Percentiles rank a stretch among this genome's conserved stretches.
Evolutionary conservation across 1,139 yeast genomes (phyloP).

Genomic region (Tardiomyces digboiensis): DNA sequence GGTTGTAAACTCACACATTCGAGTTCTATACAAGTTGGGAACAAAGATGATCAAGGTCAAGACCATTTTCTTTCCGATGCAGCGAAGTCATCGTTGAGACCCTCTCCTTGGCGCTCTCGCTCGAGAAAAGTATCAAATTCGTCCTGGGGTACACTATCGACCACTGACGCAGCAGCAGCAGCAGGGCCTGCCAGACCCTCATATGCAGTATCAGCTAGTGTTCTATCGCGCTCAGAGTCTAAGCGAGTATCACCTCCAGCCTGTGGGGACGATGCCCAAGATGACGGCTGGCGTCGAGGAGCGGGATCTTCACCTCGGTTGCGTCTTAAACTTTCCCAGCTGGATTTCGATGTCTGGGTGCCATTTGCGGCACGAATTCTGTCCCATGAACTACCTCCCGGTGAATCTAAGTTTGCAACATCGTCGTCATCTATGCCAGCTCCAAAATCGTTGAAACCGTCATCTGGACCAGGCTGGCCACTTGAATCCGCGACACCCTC

Average conservation of each 20-base stretch:
- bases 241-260: neutral
- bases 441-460: neutral
- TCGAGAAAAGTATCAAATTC: conserved; percentile 12
- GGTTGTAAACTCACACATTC: no score
- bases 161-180: neutral
- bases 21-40: no score
- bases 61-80: conserved; percentile 25
- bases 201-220: neutral
- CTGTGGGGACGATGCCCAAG: neutral
- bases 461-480: no score
- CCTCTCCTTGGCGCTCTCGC: conserved; percentile 20
- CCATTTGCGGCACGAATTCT: neutral
- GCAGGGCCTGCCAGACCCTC: neutral
- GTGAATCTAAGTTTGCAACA: neutral
- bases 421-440: neutral
- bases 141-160: neutral
- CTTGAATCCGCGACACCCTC: neutral
- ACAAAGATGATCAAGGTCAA: no score
- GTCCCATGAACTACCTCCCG: neutral
- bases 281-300: neutral
- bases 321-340: neutral
- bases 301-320: neutral
- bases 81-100: conserved; percentile 20
- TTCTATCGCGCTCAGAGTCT: neutral
- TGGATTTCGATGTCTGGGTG: neutral